Percentiles rank a stretch among this genome's conserved stretches.
Evolutionary conservation across 345 rosid genomes (phyloP).

Genomic region (Moricandia arvensis): DNA sequence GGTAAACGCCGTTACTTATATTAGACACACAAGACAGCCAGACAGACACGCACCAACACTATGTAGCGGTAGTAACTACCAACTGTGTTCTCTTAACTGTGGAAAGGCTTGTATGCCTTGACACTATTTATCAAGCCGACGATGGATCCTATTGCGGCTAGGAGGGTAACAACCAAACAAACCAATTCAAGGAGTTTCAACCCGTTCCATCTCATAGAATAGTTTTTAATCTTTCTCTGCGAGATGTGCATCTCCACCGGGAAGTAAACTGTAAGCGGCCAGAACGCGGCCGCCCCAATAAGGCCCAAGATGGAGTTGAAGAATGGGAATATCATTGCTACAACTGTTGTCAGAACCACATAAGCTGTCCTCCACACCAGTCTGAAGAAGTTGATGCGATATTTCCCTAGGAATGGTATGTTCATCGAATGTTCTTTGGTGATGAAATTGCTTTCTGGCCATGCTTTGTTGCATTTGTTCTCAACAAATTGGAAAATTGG

Average conservation of each 20-base stretch:
- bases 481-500: conserved; percentile 65
- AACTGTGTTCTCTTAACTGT: conserved; percentile 2
- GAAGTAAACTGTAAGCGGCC: conserved; percentile 87
- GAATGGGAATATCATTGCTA: conserved; percentile 88
- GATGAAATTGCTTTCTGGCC: conserved; percentile 68
- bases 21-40: background rate
- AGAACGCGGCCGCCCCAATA: conserved; percentile 73
- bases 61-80: background rate
- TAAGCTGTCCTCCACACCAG: conserved; percentile 72
- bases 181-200: conserved; percentile 53
- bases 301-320: conserved; percentile 82
- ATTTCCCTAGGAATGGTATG: conserved; percentile 49
- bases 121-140: conserved; percentile 57
- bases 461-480: conserved; percentile 39
- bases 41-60: background rate
- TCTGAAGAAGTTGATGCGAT: conserved; percentile 54
- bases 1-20: background rate
- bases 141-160: conserved; percentile 70
- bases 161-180: conserved; percentile 57
- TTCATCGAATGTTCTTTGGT: conserved; percentile 42
- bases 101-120: conserved; percentile 68
- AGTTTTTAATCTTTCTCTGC: conserved; percentile 46
- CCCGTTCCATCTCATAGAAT: conserved; percentile 63
- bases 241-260: conserved; percentile 85
- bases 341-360: conserved; percentile 55